Evolutionary conservation across 2,329 filamentous ascomycete species (phyloP), one percentile per base, ranked within the genome.

Genomic region (Phyllosticta citriasiana): DNA sequence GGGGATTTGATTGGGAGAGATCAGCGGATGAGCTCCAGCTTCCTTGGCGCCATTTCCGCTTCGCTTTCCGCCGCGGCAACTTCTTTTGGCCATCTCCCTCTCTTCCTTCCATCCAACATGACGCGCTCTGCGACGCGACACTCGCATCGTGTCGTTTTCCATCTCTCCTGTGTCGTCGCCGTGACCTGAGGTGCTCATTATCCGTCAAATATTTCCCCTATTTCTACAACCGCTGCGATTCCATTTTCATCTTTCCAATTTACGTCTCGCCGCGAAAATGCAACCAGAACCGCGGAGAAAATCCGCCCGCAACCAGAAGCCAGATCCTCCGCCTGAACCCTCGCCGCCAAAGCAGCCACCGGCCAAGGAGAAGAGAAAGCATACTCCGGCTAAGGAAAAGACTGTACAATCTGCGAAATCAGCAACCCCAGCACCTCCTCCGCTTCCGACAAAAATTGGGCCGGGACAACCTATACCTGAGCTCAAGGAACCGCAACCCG

Each of bases 381-480:
- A 62, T n/a, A 59, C 53, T 2, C 53, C 61, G 5, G 57, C 51
- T 19, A 62, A 59, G 53, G 57, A 59, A n/a, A 62, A 59, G 54
- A 47, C 55, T 10, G 24, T 57, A 22, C 27, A n/a, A 33, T 35
- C 47, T 7, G 57, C 33, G 40, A 57, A 59, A 14, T 14, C 56
- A 2, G 51, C 51, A 10, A 52, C 56, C 12, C 25, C 56, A 24
- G 52, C 74, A 74, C 61, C 53, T 25, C 52, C 56, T 26, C 57
- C 75, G 75, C 60, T 92, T 60, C 88, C 88, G 26, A 84, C 79
- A 64, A 84, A 82, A 54, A 75, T 91, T 40, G 77, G 81, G 66
- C 74, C 86, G 2, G 85, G 85, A 56, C 84, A 87, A 68, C 85
- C 88, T 16, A 76, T 93, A 33, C 89, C 89, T 2, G 89, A 86